Base-by-base conservation (phyloP, 2,329 filamentous ascomycete genomes). In the Talaromyces sp. region DNA sequence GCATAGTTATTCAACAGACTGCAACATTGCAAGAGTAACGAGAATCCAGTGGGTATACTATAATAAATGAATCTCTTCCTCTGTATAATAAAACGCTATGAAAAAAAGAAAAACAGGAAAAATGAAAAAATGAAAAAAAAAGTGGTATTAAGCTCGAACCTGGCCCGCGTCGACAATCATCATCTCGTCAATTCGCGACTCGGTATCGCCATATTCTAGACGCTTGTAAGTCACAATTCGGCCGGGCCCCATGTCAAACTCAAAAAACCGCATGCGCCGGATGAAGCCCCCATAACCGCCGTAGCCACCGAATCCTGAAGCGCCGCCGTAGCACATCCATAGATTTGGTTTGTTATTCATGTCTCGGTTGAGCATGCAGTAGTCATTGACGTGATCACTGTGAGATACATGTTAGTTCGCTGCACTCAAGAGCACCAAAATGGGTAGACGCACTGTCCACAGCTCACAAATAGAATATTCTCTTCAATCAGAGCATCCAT, bases 261-360 rank as follows among this genome's bases (percentile, higher is more conserved):
- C 93, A 73, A 95, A 99, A 48, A 99, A 84, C 55, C 95, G 85
- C 60, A 97, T 83, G 33, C 92, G 87, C 28, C 95, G 89, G 70
- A 93, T 84, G 73, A 90, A 98, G 3, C 89, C 89, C 46, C 88
- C 88, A 73, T 97, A 98, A 5, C 93, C 93, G 21, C 90, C 95
- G 73, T 99, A 99, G 0, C 95, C 95, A 61, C 95, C 95, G 70
- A 99, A 96, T 1, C 95, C 95, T 31, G 88, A 86, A 28, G 90
- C 95, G 35, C 95, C 95, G 8, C 88, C 93, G 76, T 98, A 98
- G 80, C 95, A 99, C 93, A 99, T 96, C 95, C 95, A 99, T 2
- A 98, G 79, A 33, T 88, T 84, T 0, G 89, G 88, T 56, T 83
- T 82, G n/a, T 81, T 76, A 23, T 79, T 79, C 33, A 81, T 75